Percentiles rank a stretch among this genome's conserved stretches.
Evolutionary conservation across 768 basidiomycete genomes (phyloP).

Genomic region (Leccinum variicolor): DNA sequence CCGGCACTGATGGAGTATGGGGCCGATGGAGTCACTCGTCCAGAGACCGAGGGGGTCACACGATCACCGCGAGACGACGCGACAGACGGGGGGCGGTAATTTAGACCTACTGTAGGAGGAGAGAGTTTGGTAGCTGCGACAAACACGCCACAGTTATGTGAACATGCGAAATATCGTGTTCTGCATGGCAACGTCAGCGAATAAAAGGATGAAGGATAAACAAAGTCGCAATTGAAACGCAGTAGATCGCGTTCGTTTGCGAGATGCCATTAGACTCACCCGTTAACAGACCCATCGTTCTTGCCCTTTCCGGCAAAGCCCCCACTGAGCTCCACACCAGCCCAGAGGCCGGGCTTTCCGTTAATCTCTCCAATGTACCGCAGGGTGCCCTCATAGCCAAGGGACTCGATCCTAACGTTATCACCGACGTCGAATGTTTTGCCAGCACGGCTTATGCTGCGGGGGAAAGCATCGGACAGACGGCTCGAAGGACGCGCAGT

Average conservation of each 20-base stretch:
- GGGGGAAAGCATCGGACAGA: conserved; percentile 55
- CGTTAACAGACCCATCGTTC: conserved; percentile 87
- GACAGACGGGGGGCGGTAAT: conserved; percentile 71
- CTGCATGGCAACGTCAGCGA: conserved; percentile 37
- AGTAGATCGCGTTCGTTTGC: not conserved
- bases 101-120: conserved; percentile 60
- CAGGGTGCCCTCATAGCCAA: conserved; percentile 84
- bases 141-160: conserved; percentile 87
- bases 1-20: conserved; percentile 38
- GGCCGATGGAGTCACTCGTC: conserved; percentile 44
- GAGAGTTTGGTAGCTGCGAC: conserved; percentile 82
- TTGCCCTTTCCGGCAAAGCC: conserved; percentile 91
- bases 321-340: conserved; percentile 85
- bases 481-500: conserved; percentile 60
- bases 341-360: conserved; percentile 89
- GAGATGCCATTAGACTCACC: conserved; percentile 51
- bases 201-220: not conserved
- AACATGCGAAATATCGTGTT: conserved; percentile 80
- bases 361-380: conserved; percentile 82
- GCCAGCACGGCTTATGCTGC: conserved; percentile 43
- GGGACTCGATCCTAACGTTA: conserved; percentile 79
- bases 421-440: conserved; percentile 69
- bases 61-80: conserved; percentile 62
- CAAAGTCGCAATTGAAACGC: not conserved
- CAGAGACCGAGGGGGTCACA: conserved; percentile 42